Conservation (phyloP, 1,284 basidiomycete species). For the Papiliotrema terrestris region DNA sequence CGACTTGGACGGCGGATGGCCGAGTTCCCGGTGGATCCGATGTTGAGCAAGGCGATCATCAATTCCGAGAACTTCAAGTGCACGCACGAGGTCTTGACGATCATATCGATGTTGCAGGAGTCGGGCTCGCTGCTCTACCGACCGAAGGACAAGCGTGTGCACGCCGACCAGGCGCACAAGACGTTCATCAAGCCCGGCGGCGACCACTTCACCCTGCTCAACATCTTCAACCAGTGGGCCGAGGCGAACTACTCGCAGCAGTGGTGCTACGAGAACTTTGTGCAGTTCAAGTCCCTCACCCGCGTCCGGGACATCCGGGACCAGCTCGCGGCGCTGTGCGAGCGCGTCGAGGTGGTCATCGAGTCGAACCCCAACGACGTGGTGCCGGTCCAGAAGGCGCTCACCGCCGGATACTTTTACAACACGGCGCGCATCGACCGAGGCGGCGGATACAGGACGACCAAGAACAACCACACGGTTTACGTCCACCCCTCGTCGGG, state of each 20-base stretch:
- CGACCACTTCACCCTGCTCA: slow-evolving; percentile 94
- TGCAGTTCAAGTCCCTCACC: slow-evolving; percentile 93
- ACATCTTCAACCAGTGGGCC: slow-evolving; percentile 98
- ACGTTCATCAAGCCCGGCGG: slow-evolving; percentile 95
- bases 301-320: slow-evolving; percentile 92
- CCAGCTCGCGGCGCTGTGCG: slow-evolving; percentile 90
- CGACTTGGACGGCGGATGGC: slow-evolving; percentile 96
- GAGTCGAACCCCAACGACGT: slow-evolving; percentile 87
- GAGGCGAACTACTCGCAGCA: slow-evolving; percentile 94
- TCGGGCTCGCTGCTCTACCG: slow-evolving; percentile 92
- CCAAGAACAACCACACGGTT: slow-evolving; percentile 93
- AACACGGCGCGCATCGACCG: slow-evolving; percentile 90
- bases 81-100: slow-evolving; percentile 94
- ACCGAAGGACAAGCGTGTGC: slow-evolving; percentile 94
- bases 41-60: slow-evolving; percentile 94
- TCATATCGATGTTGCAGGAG: slow-evolving; percentile 96
- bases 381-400: slow-evolving; percentile 86
- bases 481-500: slow-evolving; percentile 95
- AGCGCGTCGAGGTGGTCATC: slow-evolving; percentile 92
- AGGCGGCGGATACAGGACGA: slow-evolving; percentile 85
- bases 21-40: slow-evolving; percentile 97
- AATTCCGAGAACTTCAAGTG: slow-evolving; percentile 91
- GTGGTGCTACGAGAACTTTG: slow-evolving; percentile 90
- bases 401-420: slow-evolving; percentile 94
- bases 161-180: slow-evolving; percentile 93